These are phyloP conservation scores for Gossypium anomalum DNA, from an alignment of 345 rosid genomes.

Conservation along the genomic window DNA sequence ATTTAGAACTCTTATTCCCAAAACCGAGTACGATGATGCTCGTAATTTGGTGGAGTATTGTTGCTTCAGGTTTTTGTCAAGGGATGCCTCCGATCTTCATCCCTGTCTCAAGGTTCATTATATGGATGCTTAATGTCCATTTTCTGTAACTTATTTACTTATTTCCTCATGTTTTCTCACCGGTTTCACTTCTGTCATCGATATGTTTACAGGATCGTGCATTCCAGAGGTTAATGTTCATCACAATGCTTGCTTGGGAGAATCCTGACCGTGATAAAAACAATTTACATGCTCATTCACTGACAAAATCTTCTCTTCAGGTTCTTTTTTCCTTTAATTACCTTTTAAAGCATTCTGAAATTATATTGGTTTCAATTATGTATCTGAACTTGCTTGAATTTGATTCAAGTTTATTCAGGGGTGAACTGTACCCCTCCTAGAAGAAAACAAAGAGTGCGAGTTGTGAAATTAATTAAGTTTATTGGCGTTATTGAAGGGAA, in stretches of 20 bases:
- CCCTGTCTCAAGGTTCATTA: slow-evolving; percentile 67
- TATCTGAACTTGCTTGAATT: not conserved
- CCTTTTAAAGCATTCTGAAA: slow-evolving; percentile 8
- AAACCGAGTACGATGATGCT: slow-evolving; percentile 47
- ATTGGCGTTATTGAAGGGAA: slow-evolving; percentile 46
- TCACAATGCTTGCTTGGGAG: slow-evolving; percentile 95
- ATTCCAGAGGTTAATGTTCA: slow-evolving; percentile 79
- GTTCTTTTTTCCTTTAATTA: slow-evolving; percentile 27
- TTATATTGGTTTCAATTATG: not conserved
- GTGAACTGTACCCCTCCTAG: not conserved
- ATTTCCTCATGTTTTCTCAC: not conserved
- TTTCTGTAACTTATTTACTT: not conserved
- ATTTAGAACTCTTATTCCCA: slow-evolving; percentile 71
- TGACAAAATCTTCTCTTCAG: slow-evolving; percentile 56
- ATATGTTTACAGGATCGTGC: slow-evolving; percentile 63
- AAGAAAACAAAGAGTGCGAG: not conserved
- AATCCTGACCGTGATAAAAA: slow-evolving; percentile 59
- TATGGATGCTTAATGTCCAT: slow-evolving; percentile 10
- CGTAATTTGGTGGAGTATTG: slow-evolving; percentile 86
- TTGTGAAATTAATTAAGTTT: slow-evolving; percentile 6
- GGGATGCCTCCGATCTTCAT: slow-evolving; percentile 73
- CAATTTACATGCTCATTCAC: slow-evolving; percentile 20
- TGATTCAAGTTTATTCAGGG: not conserved
- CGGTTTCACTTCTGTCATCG: not conserved
- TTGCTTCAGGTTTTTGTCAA: slow-evolving; percentile 85